Evolutionary conservation across 441 rosid species (phyloP).

Genomic region (Euphorbia celastroides): DNA sequence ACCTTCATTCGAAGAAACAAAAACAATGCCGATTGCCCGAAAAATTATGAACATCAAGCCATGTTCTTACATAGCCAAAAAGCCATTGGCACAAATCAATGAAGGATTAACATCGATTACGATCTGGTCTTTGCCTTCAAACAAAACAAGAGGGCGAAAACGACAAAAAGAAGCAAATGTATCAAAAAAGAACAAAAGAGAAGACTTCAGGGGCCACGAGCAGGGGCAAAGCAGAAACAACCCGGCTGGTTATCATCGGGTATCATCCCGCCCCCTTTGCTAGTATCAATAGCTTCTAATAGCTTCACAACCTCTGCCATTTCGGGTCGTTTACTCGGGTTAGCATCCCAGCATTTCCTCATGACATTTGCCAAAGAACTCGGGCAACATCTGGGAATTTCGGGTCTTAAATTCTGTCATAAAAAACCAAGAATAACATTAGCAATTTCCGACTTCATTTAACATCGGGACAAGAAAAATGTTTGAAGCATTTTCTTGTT

Average conservation of each 20-base stretch:
- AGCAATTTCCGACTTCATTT: too few species aligned
- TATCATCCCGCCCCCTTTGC: slow-evolving; percentile 94
- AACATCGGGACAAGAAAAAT: too few species aligned
- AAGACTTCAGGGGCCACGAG: slow-evolving; percentile 62
- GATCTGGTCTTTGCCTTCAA: neutral
- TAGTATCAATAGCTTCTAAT: slow-evolving; percentile 73
- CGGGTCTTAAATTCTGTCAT: slow-evolving; percentile 70
- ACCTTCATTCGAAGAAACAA: neutral
- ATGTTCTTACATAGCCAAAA: slow-evolving; percentile 3
- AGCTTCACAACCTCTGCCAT: slow-evolving; percentile 75
- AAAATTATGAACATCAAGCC: neutral
- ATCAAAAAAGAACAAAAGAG: neutral
- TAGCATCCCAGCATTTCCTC: slow-evolving; percentile 77
- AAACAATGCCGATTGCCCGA: neutral
- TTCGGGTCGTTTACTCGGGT: slow-evolving; percentile 73
- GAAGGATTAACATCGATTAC: neutral
- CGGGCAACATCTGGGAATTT: slow-evolving; percentile 88
- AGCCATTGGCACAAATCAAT: neutral
- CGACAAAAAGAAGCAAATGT: neutral
- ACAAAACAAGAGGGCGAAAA: neutral
- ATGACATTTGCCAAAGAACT: slow-evolving; percentile 51
- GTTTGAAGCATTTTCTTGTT: too few species aligned
- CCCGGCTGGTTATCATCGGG: slow-evolving; percentile 64
- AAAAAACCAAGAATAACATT: neutral
- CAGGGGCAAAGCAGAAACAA: slow-evolving; percentile 70